A percentile compares a stretch with the other conserved stretches of the same genome.
Conservation (phyloP, 169 alveolate genomes). For the Miamiensis avidus region DNA sequence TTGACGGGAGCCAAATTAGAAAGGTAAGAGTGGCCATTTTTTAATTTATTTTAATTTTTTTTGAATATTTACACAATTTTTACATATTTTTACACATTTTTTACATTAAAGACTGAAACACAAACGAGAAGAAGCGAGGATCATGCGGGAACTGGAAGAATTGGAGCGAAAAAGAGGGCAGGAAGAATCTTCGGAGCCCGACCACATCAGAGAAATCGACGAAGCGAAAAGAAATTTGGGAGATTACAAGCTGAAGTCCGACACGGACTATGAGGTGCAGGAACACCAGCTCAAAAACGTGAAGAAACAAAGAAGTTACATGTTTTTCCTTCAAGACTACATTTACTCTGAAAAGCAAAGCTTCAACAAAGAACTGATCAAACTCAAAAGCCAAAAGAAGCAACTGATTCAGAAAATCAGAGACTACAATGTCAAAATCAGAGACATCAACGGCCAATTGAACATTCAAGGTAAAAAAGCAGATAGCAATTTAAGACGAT, state of each 20-base stretch:
- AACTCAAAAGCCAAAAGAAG: conserved; percentile 71
- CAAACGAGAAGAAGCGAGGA: conserved; percentile 42
- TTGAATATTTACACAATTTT: background rate
- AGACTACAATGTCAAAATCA: conserved; percentile 60
- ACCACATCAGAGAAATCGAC: conserved; percentile 77
- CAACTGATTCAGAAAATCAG: conserved; percentile 68
- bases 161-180: conserved; percentile 68
- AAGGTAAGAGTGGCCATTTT: conserved; percentile 5
- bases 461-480: background rate
- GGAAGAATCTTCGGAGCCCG: conserved; percentile 64
- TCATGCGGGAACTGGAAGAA: conserved; percentile 75
- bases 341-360: conserved; percentile 83
- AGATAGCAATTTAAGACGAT: no score
- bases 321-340: conserved; percentile 87
- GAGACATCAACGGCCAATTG: conserved; percentile 62
- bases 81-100: no score
- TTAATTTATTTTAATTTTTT: no score
- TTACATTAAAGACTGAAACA: conserved; percentile 1
- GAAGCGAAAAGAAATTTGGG: conserved; percentile 80
- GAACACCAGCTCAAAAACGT: conserved; percentile 87
- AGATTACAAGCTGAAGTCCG: conserved; percentile 85
- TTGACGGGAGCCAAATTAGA: conserved; percentile 22
- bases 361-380: conserved; percentile 74
- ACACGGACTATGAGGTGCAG: conserved; percentile 81
- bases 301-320: conserved; percentile 84